Evolutionary conservation across 306 rosid species (phyloP), one percentile per base, ranked within the genome.

Genomic region (Rosa chinensis): DNA sequence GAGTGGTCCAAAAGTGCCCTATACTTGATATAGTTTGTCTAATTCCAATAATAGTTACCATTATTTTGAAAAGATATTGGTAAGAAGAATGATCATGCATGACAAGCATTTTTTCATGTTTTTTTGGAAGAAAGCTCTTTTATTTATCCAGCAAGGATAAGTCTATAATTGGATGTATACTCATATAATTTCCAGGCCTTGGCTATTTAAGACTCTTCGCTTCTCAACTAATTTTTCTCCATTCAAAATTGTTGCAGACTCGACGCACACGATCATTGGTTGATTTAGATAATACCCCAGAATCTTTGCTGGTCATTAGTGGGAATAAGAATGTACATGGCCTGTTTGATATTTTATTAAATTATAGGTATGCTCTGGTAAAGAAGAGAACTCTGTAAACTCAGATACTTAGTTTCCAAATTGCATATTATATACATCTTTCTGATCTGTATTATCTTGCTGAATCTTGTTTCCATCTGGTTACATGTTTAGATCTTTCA

Each of bases 271-370:
- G 87, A 70, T 84, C 97, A 73, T 82, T 84, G 77, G 84, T 91
- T 74, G 92, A 95, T 37, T 84, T 92, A 17, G 97, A 90, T 83
- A 92, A 88, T 79, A 93, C 84, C 84, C 84, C 96, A 11, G 89
- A 96, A 78, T 96, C 99, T 71, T 83, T 93, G 79, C 92, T 96
- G 82, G 82, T 79, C 84, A 88, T 93, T 83, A 83, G 85, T 71
- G 96, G 92, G 88, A 90, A 88, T 76, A 82, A 82, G 80, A 78
- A 82, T 72, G 90, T 90, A 67, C 97, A 96, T 40, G 89, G 96
- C 75, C 86, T 96, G 78, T 96, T 88, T 75, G 99, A 96, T 74
- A 73, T 93, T 73, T 82, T 96, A 76, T 79, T 96, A 78, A 93
- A 91, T 84, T 90, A 91, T 88, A 96, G 99, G 99, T 96, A 80